Evolutionary conservation across 441 rosid genomes (phyloP).

Genomic region (Populus hybrid): DNA sequence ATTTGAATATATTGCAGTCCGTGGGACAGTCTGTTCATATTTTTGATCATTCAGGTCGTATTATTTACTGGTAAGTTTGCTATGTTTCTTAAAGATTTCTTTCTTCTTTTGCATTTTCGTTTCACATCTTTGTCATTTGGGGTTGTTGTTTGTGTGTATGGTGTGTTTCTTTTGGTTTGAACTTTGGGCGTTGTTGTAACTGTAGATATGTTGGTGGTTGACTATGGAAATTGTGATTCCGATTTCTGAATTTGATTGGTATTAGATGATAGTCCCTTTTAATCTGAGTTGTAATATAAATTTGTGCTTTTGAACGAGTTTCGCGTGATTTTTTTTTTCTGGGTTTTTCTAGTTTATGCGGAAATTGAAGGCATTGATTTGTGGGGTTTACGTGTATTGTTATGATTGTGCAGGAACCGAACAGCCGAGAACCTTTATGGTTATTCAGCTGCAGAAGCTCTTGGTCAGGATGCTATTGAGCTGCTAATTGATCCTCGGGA

Average conservation of each 20-base stretch:
- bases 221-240: background rate
- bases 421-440: conserved; percentile 86
- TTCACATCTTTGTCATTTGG: background rate
- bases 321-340: background rate
- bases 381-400: conserved; percentile 2
- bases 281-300: background rate
- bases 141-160: conserved; percentile 6
- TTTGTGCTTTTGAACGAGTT: conserved; percentile 4
- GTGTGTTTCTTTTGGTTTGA: background rate
- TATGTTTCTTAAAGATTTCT: background rate
- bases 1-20: conserved; percentile 82
- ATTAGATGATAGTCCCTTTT: background rate
- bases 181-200: background rate
- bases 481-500: conserved; percentile 62
- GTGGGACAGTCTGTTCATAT: conserved; percentile 96
- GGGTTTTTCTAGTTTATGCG: background rate
- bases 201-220: conserved; percentile 8
- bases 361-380: background rate
- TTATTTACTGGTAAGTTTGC: conserved; percentile 74
- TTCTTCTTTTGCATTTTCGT: background rate
- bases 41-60: conserved; percentile 50
- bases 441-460: conserved; percentile 67
- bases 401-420: conserved; percentile 61
- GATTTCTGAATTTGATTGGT: conserved; percentile 12
- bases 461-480: conserved; percentile 65